A percentile compares a stretch with the other conserved stretches of the same genome.
phyloP scores from a whole-genome alignment of 371 early-diverging fungal species.

The Cokeromyces recurvatus region DNA sequence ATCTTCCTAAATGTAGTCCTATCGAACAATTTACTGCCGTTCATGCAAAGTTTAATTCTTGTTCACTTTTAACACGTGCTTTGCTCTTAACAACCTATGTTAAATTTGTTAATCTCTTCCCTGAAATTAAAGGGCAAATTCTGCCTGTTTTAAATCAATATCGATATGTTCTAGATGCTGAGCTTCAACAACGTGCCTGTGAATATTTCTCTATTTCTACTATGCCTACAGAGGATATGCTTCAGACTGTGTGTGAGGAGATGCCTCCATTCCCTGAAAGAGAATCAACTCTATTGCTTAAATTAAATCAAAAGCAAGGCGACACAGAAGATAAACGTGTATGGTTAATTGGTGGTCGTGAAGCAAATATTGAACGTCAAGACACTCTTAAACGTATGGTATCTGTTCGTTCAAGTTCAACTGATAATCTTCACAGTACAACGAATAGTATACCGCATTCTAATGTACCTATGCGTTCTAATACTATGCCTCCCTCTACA shows the following conservation, averaged over 20 bases:
- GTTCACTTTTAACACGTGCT: conserved; percentile 75
- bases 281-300: conserved; percentile 80
- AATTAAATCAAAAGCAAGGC: conserved; percentile 77
- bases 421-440: conserved; percentile 8
- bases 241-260: conserved; percentile 92
- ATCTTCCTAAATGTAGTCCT: conserved; percentile 77
- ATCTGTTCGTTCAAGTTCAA: conserved; percentile 33
- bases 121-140: conserved; percentile 90
- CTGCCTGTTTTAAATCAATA: conserved; percentile 81
- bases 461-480: conserved; percentile 11
- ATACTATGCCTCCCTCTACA: conserved; percentile 13
- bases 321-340: conserved; percentile 95
- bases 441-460: conserved; percentile 1
- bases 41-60: conserved; percentile 83
- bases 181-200: conserved; percentile 94
- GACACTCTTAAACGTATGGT: conserved; percentile 43
- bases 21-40: conserved; percentile 91
- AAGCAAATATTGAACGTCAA: conserved; percentile 63
- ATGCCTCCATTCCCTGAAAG: conserved; percentile 96
- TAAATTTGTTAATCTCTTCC: conserved; percentile 94
- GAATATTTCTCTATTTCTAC: conserved; percentile 90
- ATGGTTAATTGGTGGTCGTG: conserved; percentile 91
- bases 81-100: conserved; percentile 87
- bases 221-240: conserved; percentile 78
- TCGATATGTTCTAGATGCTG: conserved; percentile 85